These are phyloP conservation scores for Amauroascus verrucosus DNA, from an alignment of 2,329 filamentous ascomycete species.

Conservation along the genomic window DNA sequence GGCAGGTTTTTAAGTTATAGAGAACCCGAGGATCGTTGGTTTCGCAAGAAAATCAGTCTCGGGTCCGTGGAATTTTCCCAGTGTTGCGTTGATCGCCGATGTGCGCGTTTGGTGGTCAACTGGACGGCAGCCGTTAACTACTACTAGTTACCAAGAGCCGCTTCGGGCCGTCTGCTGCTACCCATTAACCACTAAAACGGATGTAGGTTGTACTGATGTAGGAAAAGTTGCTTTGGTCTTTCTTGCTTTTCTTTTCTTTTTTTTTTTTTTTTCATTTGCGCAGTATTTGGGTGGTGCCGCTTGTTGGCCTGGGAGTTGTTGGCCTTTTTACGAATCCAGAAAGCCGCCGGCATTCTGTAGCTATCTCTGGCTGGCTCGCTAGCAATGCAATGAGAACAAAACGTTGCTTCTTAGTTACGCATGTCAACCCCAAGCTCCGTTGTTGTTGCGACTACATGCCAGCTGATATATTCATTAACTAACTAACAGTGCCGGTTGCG, in stretches of 20 bases:
- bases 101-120: not conserved
- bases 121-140: not conserved
- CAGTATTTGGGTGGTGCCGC: not conserved
- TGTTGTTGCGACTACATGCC: not conserved
- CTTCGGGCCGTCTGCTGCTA: not conserved
- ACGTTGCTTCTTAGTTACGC: no score
- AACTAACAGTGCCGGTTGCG: not conserved
- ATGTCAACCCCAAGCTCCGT: not conserved
- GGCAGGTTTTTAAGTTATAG: not conserved
- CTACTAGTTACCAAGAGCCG: not conserved
- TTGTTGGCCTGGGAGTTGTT: not conserved
- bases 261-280: no score
- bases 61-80: not conserved
- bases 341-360: not conserved
- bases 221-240: no score
- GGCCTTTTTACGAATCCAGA: not conserved
- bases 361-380: not conserved
- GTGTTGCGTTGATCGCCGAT: constrained; percentile 7
- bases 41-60: not conserved
- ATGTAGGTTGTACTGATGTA: no score
- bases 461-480: not conserved
- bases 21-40: no score
- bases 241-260: no score
- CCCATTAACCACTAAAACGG: no score
- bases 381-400: no score